Evolutionary conservation across 345 rosid genomes (phyloP).

Genomic region (Eutrema heterophyllum): DNA sequence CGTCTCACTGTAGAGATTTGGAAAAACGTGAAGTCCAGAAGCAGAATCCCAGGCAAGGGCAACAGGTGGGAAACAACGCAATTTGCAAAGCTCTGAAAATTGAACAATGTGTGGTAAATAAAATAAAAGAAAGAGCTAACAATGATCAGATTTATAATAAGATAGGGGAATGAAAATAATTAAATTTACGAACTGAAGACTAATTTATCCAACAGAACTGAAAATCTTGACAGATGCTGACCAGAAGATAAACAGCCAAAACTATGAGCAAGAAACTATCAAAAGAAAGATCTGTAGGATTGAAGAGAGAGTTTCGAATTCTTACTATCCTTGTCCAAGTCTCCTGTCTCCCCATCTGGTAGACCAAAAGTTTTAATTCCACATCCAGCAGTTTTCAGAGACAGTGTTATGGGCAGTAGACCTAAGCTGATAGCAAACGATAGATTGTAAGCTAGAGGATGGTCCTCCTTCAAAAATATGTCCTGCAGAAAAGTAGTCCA

Average conservation of each 20-base stretch:
- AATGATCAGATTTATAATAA: background rate
- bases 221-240: background rate
- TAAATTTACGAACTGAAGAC: background rate
- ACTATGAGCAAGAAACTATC: background rate
- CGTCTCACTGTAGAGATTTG: slow-evolving; percentile 62
- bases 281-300: background rate
- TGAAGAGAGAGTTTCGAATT: slow-evolving; percentile 15
- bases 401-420: slow-evolving; percentile 68
- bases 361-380: slow-evolving; percentile 76
- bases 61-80: slow-evolving; percentile 97
- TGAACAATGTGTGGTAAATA: background rate
- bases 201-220: slow-evolving; percentile 3
- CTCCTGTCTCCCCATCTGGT: slow-evolving; percentile 68
- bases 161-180: background rate
- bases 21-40: slow-evolving; percentile 75
- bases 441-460: slow-evolving; percentile 77
- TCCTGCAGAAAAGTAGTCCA: slow-evolving; percentile 52
- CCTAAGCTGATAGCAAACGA: slow-evolving; percentile 84
- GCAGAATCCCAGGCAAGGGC: slow-evolving; percentile 96
- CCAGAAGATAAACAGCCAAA: slow-evolving; percentile 13
- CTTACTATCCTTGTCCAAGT: slow-evolving; percentile 70
- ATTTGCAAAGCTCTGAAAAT: slow-evolving; percentile 82
- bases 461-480: slow-evolving; percentile 71
- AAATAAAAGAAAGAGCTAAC: background rate
- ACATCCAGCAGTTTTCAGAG: slow-evolving; percentile 76